Percentiles rank a stretch among this genome's conserved stretches.
These are phyloP conservation scores for Chaetoceros muelleri DNA, from an alignment of 108 stramenopile genomes.

Conservation along the genomic window DNA sequence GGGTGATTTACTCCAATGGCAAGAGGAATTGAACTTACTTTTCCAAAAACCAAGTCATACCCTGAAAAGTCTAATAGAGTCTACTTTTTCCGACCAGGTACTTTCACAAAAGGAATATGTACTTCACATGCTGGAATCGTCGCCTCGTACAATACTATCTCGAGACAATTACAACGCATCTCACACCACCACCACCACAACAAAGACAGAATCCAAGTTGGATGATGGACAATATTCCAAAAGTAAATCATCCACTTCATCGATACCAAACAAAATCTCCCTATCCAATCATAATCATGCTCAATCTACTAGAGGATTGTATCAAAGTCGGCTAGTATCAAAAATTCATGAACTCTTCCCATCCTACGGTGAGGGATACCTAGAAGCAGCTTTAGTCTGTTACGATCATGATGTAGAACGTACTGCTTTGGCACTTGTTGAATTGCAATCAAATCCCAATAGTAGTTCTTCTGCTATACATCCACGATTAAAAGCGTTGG, in stretches of 20 bases:
- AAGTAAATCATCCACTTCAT: neutral
- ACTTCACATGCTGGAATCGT: slow-evolving; percentile 25
- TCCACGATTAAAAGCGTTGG: slow-evolving; percentile 20
- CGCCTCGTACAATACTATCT: slow-evolving; percentile 3
- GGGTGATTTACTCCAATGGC: slow-evolving; percentile 24
- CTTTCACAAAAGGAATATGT: slow-evolving; percentile 23
- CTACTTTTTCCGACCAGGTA: neutral
- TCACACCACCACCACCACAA: neutral
- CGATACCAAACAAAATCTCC: neutral
- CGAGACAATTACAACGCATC: slow-evolving; percentile 3
- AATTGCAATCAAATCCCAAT: slow-evolving; percentile 11
- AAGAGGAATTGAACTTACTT: neutral
- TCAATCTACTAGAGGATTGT: neutral
- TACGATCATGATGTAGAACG: slow-evolving; percentile 50
- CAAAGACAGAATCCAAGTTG: neutral
- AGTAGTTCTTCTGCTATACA: slow-evolving; percentile 20
- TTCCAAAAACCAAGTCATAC: slow-evolving; percentile 9
- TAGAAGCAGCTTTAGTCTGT: slow-evolving; percentile 62
- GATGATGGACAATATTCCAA: too few species aligned
- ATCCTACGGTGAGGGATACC: slow-evolving; percentile 66
- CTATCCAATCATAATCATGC: neutral
- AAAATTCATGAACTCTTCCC: slow-evolving; percentile 48
- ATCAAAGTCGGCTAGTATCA: slow-evolving; percentile 27
- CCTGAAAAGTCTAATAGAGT: slow-evolving; percentile 8
- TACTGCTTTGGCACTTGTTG: slow-evolving; percentile 47